These are phyloP conservation scores for Paspalum notatum DNA, from an alignment of 176 grass and related monocot genomes.

Conservation along the genomic window DNA sequence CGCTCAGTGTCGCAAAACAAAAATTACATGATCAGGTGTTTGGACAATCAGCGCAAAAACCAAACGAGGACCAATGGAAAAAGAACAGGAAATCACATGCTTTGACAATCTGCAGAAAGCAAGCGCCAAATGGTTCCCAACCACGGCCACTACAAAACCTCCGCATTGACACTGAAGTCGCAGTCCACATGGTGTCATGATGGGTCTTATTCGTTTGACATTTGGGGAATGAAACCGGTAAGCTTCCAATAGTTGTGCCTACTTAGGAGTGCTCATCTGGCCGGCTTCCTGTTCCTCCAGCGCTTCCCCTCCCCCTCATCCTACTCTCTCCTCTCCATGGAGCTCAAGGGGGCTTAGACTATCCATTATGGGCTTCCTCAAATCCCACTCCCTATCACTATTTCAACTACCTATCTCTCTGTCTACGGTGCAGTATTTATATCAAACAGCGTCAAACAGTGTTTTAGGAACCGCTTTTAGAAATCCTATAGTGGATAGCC, in stretches of 20 bases:
- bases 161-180: constrained; percentile 5
- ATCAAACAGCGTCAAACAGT: no score
- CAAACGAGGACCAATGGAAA: not conserved
- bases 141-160: not conserved
- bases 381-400: no score
- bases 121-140: constrained; percentile 10
- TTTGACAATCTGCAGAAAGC: not conserved
- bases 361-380: no score
- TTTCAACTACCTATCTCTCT: no score
- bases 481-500: no score
- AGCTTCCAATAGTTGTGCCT: not conserved
- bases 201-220: constrained; percentile 27
- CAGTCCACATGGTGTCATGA: constrained; percentile 17
- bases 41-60: not conserved
- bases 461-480: no score
- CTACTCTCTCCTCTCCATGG: no score
- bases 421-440: no score
- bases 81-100: not conserved
- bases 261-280: not conserved
- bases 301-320: no score
- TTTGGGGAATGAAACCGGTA: constrained; percentile 5
- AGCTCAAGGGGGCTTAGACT: no score
- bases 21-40: not conserved
- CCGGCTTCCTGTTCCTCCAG: no score
- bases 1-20: not conserved